phyloP scores from a whole-genome alignment of 148 eudicot species.

The Fagopyrum tataricum region DNA sequence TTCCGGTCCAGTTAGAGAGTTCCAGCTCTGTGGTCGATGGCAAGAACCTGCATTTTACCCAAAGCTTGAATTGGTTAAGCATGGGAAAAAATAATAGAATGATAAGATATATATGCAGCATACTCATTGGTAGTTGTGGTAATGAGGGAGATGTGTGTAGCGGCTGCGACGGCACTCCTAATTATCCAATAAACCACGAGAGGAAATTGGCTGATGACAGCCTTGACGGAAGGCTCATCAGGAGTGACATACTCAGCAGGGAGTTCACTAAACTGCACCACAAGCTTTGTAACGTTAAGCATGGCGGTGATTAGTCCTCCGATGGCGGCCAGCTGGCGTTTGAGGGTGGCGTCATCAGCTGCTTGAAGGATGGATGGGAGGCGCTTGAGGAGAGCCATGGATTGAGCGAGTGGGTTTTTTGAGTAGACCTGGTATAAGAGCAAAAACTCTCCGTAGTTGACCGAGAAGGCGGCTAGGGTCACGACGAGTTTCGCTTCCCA shows the following conservation, averaged over 20 bases:
- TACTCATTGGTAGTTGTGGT: slow-evolving; percentile 35
- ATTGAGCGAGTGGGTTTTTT: slow-evolving; percentile 33
- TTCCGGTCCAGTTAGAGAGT: not conserved
- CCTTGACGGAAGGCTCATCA: slow-evolving; percentile 25
- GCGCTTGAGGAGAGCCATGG: slow-evolving; percentile 43
- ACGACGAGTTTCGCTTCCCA: slow-evolving; percentile 55
- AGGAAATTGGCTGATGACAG: slow-evolving; percentile 28
- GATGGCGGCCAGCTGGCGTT: slow-evolving; percentile 30
- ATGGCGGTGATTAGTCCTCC: slow-evolving; percentile 29
- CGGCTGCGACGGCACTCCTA: slow-evolving; percentile 32
- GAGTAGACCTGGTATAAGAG: slow-evolving; percentile 38
- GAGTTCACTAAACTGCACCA: slow-evolving; percentile 27
- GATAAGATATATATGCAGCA: slow-evolving; percentile 7
- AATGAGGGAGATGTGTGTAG: slow-evolving; percentile 26
- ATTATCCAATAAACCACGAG: slow-evolving; percentile 43
- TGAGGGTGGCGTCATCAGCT: slow-evolving; percentile 21
- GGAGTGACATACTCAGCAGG: slow-evolving; percentile 21
- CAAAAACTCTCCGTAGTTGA: slow-evolving; percentile 47
- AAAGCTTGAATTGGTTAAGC: too few relatives aligned
- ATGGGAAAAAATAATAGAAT: too few relatives aligned
- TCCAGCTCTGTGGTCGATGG: not conserved
- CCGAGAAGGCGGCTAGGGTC: slow-evolving; percentile 38
- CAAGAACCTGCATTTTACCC: not conserved
- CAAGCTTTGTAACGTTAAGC: slow-evolving; percentile 26
- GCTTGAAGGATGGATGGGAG: slow-evolving; percentile 22